Evolutionary conservation across 2,329 filamentous ascomycete genomes (phyloP).

Genomic region (Scedosporium boydii): DNA sequence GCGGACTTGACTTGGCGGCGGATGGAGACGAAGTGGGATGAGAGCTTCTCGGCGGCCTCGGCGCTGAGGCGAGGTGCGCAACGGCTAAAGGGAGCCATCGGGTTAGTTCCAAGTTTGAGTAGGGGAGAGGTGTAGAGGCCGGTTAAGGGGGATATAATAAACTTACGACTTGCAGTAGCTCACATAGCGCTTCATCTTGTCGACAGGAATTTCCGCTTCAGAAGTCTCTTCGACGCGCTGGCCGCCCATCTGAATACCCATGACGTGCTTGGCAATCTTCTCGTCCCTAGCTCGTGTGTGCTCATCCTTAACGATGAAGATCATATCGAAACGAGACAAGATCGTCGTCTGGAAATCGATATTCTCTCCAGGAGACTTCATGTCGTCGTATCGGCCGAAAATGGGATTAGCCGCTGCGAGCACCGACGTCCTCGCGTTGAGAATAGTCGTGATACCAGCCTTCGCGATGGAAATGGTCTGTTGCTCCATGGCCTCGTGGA

Average conservation of each 20-base stretch:
- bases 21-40: slow-evolving; percentile 94
- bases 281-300: slow-evolving; percentile 86
- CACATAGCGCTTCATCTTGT: slow-evolving; percentile 96
- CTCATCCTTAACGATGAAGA: slow-evolving; percentile 96
- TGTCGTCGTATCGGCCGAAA: slow-evolving; percentile 94
- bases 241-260: slow-evolving; percentile 92
- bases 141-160: not conserved
- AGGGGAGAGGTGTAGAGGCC: not conserved
- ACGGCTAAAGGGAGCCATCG: slow-evolving; percentile 41
- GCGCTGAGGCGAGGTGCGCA: slow-evolving; percentile 86
- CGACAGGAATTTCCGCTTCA: slow-evolving; percentile 83
- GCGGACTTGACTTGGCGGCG: slow-evolving; percentile 86
- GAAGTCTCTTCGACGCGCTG: slow-evolving; percentile 71
- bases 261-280: slow-evolving; percentile 91
- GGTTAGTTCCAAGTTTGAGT: not conserved
- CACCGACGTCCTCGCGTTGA: slow-evolving; percentile 92
- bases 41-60: slow-evolving; percentile 90
- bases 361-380: slow-evolving; percentile 95
- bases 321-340: slow-evolving; percentile 97
- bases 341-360: slow-evolving; percentile 99
- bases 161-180: slow-evolving; percentile 91
- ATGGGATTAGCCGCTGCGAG: slow-evolving; percentile 94
- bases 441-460: slow-evolving; percentile 94
- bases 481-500: slow-evolving; percentile 99
- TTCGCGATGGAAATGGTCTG: slow-evolving; percentile 99